phyloP scores from a whole-genome alignment of 2,329 filamentous ascomycete species.

The Hypoxylon sp. region DNA sequence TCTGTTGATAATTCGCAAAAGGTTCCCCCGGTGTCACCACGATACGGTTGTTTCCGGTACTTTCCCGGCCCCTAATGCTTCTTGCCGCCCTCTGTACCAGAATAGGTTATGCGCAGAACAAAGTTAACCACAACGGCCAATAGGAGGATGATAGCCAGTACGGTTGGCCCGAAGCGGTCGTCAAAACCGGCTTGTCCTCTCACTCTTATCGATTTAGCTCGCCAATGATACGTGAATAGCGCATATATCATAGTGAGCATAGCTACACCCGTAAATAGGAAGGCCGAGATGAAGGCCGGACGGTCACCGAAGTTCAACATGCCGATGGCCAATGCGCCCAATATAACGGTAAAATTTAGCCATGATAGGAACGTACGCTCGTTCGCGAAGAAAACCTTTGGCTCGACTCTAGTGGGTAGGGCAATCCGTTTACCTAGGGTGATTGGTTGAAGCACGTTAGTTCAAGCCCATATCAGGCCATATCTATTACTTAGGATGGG shows the following conservation, averaged over 20 bases:
- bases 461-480: conserved; percentile 21
- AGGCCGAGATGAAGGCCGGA: conserved; percentile 92
- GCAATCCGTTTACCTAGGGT: conserved; percentile 93
- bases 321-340: conserved; percentile 94
- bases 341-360: conserved; percentile 99
- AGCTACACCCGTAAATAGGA: conserved; percentile 92
- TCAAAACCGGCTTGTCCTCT: conserved; percentile 96
- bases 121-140: conserved; percentile 97
- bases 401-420: conserved; percentile 96
- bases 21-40: background rate
- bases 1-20: background rate
- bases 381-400: conserved; percentile 99
- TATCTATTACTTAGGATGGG: conserved; percentile 3
- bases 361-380: conserved; percentile 99
- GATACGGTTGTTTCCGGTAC: background rate
- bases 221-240: conserved; percentile 95
- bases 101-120: conserved; percentile 77
- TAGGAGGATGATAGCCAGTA: conserved; percentile 87
- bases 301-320: conserved; percentile 98
- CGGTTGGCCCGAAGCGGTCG: conserved; percentile 92
- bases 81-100: conserved; percentile 54
- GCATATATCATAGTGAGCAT: conserved; percentile 97
- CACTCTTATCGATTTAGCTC: conserved; percentile 90
- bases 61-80: conserved; percentile 43
- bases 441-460: conserved; percentile 28